phyloP scores from a whole-genome alignment of 2,329 filamentous ascomycete genomes.

The Pleomassaria siparia region DNA sequence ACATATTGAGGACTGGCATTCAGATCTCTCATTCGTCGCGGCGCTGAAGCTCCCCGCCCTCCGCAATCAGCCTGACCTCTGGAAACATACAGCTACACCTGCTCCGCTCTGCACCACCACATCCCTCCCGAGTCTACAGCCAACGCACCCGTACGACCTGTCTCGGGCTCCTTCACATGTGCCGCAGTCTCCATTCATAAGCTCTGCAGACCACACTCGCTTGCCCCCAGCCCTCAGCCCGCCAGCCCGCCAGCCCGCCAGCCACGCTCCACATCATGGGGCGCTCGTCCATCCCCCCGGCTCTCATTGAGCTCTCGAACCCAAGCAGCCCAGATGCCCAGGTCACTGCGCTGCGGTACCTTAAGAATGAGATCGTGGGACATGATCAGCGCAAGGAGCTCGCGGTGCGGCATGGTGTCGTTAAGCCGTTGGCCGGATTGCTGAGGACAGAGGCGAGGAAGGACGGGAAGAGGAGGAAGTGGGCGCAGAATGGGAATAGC shows the following conservation, averaged over 20 bases:
- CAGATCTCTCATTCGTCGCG: not conserved
- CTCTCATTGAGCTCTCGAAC: constrained; percentile 42
- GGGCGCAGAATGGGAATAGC: constrained; percentile 45
- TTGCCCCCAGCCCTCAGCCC: constrained; percentile 1
- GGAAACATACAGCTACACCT: not conserved
- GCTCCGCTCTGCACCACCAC: not conserved
- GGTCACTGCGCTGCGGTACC: constrained; percentile 62
- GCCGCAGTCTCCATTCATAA: not conserved
- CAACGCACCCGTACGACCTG: constrained; percentile 5
- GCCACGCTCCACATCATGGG: constrained; percentile 28
- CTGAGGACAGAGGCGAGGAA: constrained; percentile 49
- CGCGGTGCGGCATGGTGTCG: constrained; percentile 70
- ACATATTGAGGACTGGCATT: not conserved
- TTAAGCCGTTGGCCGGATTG: constrained; percentile 62
- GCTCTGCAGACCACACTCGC: not conserved
- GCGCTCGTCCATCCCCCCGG: constrained; percentile 37
- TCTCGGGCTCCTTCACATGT: not conserved
- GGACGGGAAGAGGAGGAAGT: constrained; percentile 51
- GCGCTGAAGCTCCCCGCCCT: constrained; percentile 6
- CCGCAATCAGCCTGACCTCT: not conserved
- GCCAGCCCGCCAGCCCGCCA: too few relatives aligned
- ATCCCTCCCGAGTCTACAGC: not conserved
- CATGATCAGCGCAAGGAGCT: constrained; percentile 83
- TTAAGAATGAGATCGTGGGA: constrained; percentile 90
- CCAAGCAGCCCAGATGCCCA: constrained; percentile 44